A percentile compares a stretch with the other conserved stretches of the same genome.
These are phyloP conservation scores for Emergomyces pasteurianus DNA, from an alignment of 2,329 filamentous ascomycete genomes.

Conservation along the genomic window DNA sequence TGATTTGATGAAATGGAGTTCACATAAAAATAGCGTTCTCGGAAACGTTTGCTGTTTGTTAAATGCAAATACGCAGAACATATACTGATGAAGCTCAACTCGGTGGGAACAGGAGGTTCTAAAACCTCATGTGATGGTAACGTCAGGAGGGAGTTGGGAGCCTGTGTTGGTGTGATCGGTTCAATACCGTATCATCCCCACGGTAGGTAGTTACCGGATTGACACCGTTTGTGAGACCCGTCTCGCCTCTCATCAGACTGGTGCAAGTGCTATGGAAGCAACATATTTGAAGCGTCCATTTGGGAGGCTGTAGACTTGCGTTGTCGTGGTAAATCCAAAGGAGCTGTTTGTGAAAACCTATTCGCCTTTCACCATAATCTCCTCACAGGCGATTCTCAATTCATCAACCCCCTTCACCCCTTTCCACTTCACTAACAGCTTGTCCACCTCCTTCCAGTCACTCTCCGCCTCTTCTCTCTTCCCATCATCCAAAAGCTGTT, in stretches of 20 bases:
- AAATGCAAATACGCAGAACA: not conserved
- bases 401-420: slow-evolving; percentile 33
- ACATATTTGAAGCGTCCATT: not conserved
- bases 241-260: not conserved
- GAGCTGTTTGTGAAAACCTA: slow-evolving; percentile 4
- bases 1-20: too few relatives aligned
- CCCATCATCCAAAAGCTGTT: slow-evolving; percentile 25
- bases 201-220: not conserved
- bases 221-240: not conserved
- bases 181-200: not conserved
- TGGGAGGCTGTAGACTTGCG: not conserved
- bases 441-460: slow-evolving; percentile 32
- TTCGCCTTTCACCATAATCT: slow-evolving; percentile 21
- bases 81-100: not conserved
- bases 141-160: not conserved
- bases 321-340: not conserved
- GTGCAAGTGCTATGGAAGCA: not conserved
- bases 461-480: slow-evolving; percentile 29
- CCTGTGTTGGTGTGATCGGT: not conserved
- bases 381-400: slow-evolving; percentile 28
- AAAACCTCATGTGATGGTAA: not conserved
- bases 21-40: not conserved
- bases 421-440: slow-evolving; percentile 31
- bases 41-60: not conserved
- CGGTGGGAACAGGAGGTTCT: not conserved